Conservation (phyloP, 2,329 filamentous ascomycete genomes). For the Colletotrichum chlorophyti region DNA sequence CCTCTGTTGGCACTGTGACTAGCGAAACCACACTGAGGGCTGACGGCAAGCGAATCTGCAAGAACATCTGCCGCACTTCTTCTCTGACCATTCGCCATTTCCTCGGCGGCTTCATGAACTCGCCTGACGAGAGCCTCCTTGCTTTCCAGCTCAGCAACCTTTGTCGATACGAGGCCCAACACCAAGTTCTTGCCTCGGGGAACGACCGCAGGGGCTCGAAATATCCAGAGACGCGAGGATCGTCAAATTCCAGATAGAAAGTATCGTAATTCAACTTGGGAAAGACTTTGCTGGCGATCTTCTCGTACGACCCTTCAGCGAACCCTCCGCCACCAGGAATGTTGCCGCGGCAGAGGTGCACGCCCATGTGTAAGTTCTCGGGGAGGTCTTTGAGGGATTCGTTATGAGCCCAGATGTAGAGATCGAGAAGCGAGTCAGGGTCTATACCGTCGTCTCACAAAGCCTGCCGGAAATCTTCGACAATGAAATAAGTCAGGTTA, state of each 20-base stretch:
- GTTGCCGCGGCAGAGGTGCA: slow-evolving; percentile 78
- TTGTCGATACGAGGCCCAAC: slow-evolving; percentile 68
- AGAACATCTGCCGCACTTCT: slow-evolving; percentile 71
- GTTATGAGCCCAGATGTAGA: slow-evolving; percentile 81
- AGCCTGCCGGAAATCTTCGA: slow-evolving; percentile 72
- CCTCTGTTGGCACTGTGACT: slow-evolving; percentile 74
- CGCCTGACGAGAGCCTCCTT: slow-evolving; percentile 67
- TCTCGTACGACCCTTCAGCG: slow-evolving; percentile 70
- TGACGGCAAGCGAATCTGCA: slow-evolving; percentile 67
- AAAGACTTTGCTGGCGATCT: slow-evolving; percentile 71
- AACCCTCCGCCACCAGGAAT: slow-evolving; percentile 72
- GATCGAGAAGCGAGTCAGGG: slow-evolving; percentile 71
- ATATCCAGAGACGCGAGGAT: slow-evolving; percentile 64
- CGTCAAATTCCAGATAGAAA: slow-evolving; percentile 75
- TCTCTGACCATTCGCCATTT: slow-evolving; percentile 71
- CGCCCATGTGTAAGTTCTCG: slow-evolving; percentile 75
- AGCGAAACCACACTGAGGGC: slow-evolving; percentile 77
- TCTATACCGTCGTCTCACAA: slow-evolving; percentile 74
- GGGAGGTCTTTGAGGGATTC: slow-evolving; percentile 69
- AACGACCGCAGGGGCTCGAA: slow-evolving; percentile 69
- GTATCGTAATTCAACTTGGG: slow-evolving; percentile 67
- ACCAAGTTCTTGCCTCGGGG: slow-evolving; percentile 69
- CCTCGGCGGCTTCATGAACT: slow-evolving; percentile 67
- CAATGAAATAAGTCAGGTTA: slow-evolving; percentile 77
- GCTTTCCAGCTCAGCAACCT: slow-evolving; percentile 67